Percentiles rank a stretch among this genome's conserved stretches.
Conservation (phyloP, 495 filamentous ascomycete species). For the Parathielavia hyrcaniae region DNA sequence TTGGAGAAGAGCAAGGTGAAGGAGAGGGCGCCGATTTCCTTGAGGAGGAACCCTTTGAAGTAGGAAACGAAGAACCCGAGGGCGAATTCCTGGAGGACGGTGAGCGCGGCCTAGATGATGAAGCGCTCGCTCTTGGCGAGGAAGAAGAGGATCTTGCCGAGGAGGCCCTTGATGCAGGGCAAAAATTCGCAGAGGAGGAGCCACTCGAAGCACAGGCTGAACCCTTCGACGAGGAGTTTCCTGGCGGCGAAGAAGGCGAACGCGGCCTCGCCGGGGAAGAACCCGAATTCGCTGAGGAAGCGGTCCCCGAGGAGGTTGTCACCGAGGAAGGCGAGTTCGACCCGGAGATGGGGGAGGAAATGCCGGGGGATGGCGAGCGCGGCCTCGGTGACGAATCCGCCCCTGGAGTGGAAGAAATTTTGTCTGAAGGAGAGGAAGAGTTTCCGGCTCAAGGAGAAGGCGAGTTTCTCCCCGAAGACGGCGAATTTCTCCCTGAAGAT, state of each 20-base stretch:
- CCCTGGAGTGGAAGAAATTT: not conserved
- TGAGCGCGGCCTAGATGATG: not conserved
- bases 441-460: conserved; percentile 5
- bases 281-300: too few relatives aligned
- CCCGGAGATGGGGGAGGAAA: not conserved
- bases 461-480: conserved; percentile 3
- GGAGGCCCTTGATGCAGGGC: not conserved
- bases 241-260: conserved; percentile 7
- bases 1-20: not conserved
- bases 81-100: conserved; percentile 4
- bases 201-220: not conserved
- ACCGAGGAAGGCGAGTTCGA: too few relatives aligned
- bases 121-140: not conserved
- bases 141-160: not conserved
- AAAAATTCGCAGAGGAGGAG: conserved; percentile 7
- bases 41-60: not conserved
- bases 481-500: not conserved
- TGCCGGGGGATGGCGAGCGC: conserved; percentile 5
- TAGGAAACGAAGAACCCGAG: not conserved
- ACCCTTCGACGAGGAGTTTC: not conserved
- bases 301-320: too few relatives aligned
- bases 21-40: not conserved
- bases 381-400: conserved; percentile 7
- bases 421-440: not conserved
- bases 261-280: not conserved